Evolutionary conservation across 208 protist genomes (phyloP).

Genomic region (Naegleria lovaniensis): DNA sequence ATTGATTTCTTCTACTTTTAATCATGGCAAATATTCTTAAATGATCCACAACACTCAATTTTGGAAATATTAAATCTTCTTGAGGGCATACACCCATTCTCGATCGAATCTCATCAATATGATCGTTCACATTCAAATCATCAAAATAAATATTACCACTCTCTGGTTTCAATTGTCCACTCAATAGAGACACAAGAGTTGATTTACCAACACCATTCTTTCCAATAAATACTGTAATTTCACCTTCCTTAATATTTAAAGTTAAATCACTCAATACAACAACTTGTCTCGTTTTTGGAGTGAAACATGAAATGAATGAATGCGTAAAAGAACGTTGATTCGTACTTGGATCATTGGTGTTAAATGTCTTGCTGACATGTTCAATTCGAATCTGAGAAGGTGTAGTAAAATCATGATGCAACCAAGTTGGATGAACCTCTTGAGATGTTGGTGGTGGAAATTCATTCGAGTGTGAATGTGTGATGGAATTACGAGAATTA

Average conservation of each 20-base stretch:
- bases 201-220: conserved; percentile 82
- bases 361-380: background rate
- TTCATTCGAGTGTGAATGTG: too few species aligned
- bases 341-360: background rate
- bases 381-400: background rate
- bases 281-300: background rate
- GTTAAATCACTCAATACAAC: background rate
- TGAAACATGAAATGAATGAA: background rate
- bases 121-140: conserved; percentile 11
- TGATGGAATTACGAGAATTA: too few species aligned
- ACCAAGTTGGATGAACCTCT: too few species aligned
- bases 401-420: too few species aligned
- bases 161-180: conserved; percentile 33
- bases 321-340: too few species aligned
- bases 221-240: conserved; percentile 74
- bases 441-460: too few species aligned
- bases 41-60: conserved; percentile 40
- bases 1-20: conserved; percentile 29
- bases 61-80: conserved; percentile 43
- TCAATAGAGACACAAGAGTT: conserved; percentile 69
- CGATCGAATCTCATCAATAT: conserved; percentile 37
- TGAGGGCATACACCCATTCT: conserved; percentile 41
- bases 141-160: conserved; percentile 34
- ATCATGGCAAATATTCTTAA: conserved; percentile 37
- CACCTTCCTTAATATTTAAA: conserved; percentile 37